Conservation (phyloP, 2,329 filamentous ascomycete genomes). For the Calonectria honghensis region DNA sequence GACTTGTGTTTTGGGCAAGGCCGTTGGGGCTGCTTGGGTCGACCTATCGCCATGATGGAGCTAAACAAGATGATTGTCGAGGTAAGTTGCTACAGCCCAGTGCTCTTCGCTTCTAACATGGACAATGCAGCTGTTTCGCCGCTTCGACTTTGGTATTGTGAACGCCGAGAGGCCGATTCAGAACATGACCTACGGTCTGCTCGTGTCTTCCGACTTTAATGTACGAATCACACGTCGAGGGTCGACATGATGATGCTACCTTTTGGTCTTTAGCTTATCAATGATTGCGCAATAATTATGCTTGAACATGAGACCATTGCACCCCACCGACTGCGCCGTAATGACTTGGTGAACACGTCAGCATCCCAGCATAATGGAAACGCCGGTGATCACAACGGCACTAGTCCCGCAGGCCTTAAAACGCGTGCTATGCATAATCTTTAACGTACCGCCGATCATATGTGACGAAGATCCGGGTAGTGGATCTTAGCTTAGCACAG, state of each 20-base stretch:
- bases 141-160: constrained; percentile 27
- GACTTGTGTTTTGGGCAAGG: constrained; percentile 36
- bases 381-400: neutral
- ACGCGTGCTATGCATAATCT: constrained; percentile 1
- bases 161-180: constrained; percentile 1
- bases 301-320: neutral
- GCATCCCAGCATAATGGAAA: neutral
- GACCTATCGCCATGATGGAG: constrained; percentile 32
- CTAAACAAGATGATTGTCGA: constrained; percentile 37
- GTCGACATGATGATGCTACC: neutral
- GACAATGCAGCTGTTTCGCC: neutral
- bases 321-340: neutral
- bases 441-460: constrained; percentile 2
- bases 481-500: neutral
- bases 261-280: neutral
- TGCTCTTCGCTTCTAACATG: neutral
- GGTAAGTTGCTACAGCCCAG: neutral
- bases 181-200: constrained; percentile 1
- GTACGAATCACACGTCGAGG: constrained; percentile 25
- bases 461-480: constrained; percentile 1
- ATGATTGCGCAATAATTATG: neutral
- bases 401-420: neutral
- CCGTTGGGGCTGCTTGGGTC: constrained; percentile 30
- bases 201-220: constrained; percentile 4
- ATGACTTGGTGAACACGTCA: constrained; percentile 8